These are phyloP conservation scores for Aspergillus fischeri DNA, from an alignment of 2,329 filamentous ascomycete species.

Conservation along the genomic window DNA sequence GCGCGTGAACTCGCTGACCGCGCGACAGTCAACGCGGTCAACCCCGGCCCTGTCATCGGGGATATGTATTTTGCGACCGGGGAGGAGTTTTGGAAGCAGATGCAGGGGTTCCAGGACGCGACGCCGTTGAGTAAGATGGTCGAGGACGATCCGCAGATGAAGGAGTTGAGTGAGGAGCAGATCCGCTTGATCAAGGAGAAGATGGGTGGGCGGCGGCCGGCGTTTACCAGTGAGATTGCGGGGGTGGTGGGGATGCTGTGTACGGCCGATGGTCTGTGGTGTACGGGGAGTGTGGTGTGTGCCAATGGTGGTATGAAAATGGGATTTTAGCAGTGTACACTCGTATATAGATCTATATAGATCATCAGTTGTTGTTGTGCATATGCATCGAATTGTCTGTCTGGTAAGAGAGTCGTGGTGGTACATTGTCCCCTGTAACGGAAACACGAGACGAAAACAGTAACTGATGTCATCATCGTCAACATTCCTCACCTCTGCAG, in stretches of 20 bases:
- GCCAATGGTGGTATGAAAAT: conserved; percentile 74
- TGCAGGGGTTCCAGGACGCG: conserved; percentile 58
- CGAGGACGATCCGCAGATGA: conserved; percentile 55
- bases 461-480: not conserved
- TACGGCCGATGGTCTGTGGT: conserved; percentile 67
- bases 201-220: conserved; percentile 55
- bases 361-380: not conserved
- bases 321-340: conserved; percentile 12
- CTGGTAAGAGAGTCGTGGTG: too few relatives aligned
- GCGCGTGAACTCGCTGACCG: conserved; percentile 58
- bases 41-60: conserved; percentile 63
- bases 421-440: too few relatives aligned
- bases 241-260: conserved; percentile 75
- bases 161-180: conserved; percentile 57
- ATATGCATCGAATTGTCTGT: not conserved
- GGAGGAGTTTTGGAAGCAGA: conserved; percentile 54
- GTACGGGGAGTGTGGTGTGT: conserved; percentile 73
- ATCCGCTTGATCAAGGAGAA: conserved; percentile 58
- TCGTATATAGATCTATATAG: too few relatives aligned
- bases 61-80: conserved; percentile 61
- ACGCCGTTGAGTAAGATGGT: conserved; percentile 61
- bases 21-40: conserved; percentile 62
- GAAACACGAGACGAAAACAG: not conserved
- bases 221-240: conserved; percentile 67
- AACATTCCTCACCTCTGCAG: not conserved